Evolutionary conservation across 2,329 filamentous ascomycete species (phyloP), one percentile per base, ranked within the genome.

Genomic region (Ceratocystiopsis brevicomis): DNA sequence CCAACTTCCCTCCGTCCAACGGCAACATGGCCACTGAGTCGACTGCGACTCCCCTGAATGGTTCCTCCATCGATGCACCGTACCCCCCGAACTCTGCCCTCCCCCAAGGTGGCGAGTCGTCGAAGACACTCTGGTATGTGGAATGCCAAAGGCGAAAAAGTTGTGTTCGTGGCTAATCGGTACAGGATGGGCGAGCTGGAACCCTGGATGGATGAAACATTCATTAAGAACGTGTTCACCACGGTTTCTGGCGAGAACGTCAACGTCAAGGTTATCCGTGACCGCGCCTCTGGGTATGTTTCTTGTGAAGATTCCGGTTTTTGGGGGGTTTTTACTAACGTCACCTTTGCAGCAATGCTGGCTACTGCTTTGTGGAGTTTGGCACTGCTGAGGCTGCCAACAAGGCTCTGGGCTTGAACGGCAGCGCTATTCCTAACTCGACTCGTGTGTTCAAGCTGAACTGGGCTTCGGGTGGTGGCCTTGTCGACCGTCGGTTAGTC

Each of bases 141-240:
- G 16, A 25, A 14, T 17, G 4, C 36, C n/a, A 11, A 30, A 9
- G 25, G 6, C n/a, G n/a, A n/a, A 9, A 30, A 30, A 2, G 6
- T 11, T 30, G 8, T 30, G 8, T 30, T 6, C 10, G 2, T 30
- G 6, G 25, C 33, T 34, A 34, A 17, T 13, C 14, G 14, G 8
- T 25, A 13, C 49, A 94, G 87, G 88, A 98, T 98, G 90, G 90
- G 90, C 53, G 90, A 98, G 61, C 80, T 98, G 50, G 88, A 96
- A 63, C 84, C 86, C 25, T 98, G 90, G 90, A 96, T 98, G 66
- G 90, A 98, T 55, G 90, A 98, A 68, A 92, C 88, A 64, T 98
- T 96, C 61, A 83, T 98, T 57, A 87, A 92, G 64, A 90, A 82
- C 53, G 77, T 96, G 39, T 96, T 85, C 73, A 58, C 68, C 50